Evolutionary conservation across 352 stramenopile genomes (phyloP), one percentile per base, ranked within the genome.

Genomic region (Albugo candida): DNA sequence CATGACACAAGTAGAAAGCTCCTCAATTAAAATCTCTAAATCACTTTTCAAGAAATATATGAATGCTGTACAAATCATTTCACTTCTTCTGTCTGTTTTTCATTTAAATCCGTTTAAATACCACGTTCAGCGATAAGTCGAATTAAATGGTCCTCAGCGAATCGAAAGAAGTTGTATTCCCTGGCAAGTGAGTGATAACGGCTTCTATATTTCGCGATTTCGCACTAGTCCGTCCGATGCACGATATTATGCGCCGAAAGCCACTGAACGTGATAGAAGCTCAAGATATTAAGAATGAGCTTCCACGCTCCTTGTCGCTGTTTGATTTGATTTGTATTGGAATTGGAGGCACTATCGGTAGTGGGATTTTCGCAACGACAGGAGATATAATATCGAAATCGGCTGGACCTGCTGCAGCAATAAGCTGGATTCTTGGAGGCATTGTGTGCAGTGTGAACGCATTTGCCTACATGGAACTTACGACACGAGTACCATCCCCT

Each of bases 351-450:
- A 67, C 59, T 14, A 47, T 67, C 13, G 60, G 67, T 14, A 64
- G 64, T 13, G 67, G 67, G 14, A 65, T 79, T 24, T 79, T 88
- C 61, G 72, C 84, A 5, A 53, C 85, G 10, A 55, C 59, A 14
- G 60, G 59, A 17, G 34, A 57, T 24, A 58, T 69, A 24, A 51
- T 57, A 14, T 21, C 35, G 34, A 45, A 20, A 11, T 11, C 34
- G 21, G 62, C 66, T 11, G 71, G 71, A 47, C 61, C 71, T 5
- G 55, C 62, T 16, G 63, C 60, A 2, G 52, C 54, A 43, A 20
- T 80, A 11, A 66, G 42, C 34, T 83, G 61, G 54, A 34, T 53
- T 1, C 51, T 79, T 20, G 54, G 53, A 44, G 71, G 66, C 13
- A 17, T 67, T 4, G 60, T 63, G 13, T 69, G 68, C 2, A 63